Base-by-base conservation (phyloP, 495 filamentous ascomycete genomes). In the Xylaria grammica region DNA sequence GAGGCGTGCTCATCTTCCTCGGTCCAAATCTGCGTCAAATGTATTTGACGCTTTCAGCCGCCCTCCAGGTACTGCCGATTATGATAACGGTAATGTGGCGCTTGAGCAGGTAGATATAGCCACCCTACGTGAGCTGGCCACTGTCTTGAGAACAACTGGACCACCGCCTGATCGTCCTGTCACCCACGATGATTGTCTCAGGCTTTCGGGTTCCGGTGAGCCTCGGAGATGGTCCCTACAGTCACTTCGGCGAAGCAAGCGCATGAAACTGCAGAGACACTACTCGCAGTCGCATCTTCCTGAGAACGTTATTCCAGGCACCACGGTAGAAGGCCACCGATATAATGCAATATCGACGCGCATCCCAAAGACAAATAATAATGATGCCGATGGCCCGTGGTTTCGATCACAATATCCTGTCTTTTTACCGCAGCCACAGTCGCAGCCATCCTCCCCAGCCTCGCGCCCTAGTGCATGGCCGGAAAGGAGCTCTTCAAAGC, bases 1-100 rank as follows among this genome's bases (percentile, higher is more conserved):
- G 34, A 30, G 36, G 34, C 60, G 60, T 2, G 60, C 60, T 29
- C 54, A 50, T 22, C 49, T 71, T 22, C 60, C 62, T 50, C 66
- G 63, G 40, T 66, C 66, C 3, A 62, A 60, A 24, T 72, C 69
- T 2, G 58, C 64, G 8, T 72, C 67, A 22, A 60, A 63, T 22
- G 63, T 69, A 32, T 58, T 62, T 34, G 58, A 67, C 36, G 30
- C 60, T n/a, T 46, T 54, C 36, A 17, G 49, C 3, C 48, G n/a
- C 27, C 15, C 36, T n/a, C 29, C 26, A 11, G 26, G 30, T 13
- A 30, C 26, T 34, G 20, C 34, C 5, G 42, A 63, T 27, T 22
- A 54, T 40, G 36, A 34, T 45, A 34, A 30, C 22, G 24, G 45
- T 32, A 63, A 58, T 40, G 20, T 44, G 11, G 59, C 65, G 13